Conservation (phyloP, 1,284 basidiomycete species). For the Pseudozyma tsukubaensis region DNA sequence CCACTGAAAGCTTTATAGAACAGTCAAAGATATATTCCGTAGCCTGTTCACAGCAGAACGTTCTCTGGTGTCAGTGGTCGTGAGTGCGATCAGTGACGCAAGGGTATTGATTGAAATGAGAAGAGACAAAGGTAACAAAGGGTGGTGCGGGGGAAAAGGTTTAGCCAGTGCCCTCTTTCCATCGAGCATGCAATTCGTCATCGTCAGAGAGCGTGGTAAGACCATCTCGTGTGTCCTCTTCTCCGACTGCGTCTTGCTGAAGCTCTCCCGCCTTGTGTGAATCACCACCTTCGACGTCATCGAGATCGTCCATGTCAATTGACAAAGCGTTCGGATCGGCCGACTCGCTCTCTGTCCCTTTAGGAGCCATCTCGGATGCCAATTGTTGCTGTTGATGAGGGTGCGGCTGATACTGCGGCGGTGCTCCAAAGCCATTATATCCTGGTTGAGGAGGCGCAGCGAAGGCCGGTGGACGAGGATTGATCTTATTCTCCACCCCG, state of each 20-base stretch:
- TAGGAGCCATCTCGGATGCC: not conserved
- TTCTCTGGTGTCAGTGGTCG: no score
- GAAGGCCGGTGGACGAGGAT: slow-evolving; percentile 9
- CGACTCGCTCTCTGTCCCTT: not conserved
- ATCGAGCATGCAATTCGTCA: slow-evolving; percentile 40
- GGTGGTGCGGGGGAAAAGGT: not conserved
- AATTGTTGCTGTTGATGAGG: not conserved
- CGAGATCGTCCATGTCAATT: slow-evolving; percentile 41
- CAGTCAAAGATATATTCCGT: not conserved
- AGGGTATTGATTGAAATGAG: not conserved
- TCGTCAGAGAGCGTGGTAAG: slow-evolving; percentile 26
- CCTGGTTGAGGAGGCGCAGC: no score
- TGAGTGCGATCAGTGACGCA: no score
- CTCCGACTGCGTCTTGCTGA: not conserved
- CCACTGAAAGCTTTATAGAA: not conserved
- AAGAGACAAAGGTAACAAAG: not conserved
- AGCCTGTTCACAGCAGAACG: no score
- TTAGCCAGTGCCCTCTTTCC: slow-evolving; percentile 54
- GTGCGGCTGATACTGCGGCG: not conserved
- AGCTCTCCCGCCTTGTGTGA: no score
- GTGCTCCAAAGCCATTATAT: not conserved
- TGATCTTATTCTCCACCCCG: slow-evolving; percentile 76
- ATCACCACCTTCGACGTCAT: not conserved
- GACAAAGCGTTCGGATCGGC: slow-evolving; percentile 38
- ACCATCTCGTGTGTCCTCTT: not conserved